phyloP scores from a whole-genome alignment of 2,329 filamentous ascomycete genomes.

The Trichoderma sp. region DNA sequence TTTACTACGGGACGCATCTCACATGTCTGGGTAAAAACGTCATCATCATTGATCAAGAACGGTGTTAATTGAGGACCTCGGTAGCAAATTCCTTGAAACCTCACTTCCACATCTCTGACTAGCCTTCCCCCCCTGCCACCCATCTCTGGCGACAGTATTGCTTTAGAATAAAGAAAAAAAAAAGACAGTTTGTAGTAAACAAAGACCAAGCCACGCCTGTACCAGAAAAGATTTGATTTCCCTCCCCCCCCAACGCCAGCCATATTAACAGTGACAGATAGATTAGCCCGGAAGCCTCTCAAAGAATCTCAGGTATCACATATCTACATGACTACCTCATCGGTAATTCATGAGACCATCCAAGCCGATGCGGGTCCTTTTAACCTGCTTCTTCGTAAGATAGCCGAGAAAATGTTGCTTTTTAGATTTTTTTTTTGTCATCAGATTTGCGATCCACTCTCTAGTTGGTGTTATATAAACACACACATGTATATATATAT shows the following conservation, averaged over 20 bases:
- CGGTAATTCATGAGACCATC: conserved; percentile 7
- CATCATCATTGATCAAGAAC: conserved; percentile 15
- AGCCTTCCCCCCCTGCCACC: background rate
- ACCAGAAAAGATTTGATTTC: conserved; percentile 25
- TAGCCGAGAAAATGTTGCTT: conserved; percentile 9
- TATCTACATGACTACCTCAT: conserved; percentile 23
- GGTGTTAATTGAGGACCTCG: conserved; percentile 7
- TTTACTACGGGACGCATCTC: background rate
- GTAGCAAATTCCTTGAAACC: conserved; percentile 1
- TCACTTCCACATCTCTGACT: conserved; percentile 4
- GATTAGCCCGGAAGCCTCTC: conserved; percentile 27
- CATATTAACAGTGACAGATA: conserved; percentile 22
- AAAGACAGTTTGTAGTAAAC: conserved; percentile 20
- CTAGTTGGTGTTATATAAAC: background rate
- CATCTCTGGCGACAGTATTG: background rate
- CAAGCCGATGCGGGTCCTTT: conserved; percentile 10
- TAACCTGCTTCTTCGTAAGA: conserved; percentile 13
- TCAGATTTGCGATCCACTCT: background rate
- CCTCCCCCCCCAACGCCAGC: conserved; percentile 36
- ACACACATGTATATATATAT: background rate
- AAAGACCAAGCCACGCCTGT: conserved; percentile 35
- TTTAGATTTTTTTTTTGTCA: conserved; percentile 12
- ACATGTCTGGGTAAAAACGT: background rate
- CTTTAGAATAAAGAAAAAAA: conserved; percentile 20
- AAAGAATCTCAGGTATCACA: conserved; percentile 33